A percentile compares a stretch with the other conserved stretches of the same genome.
Evolutionary conservation across 1,284 basidiomycete species (phyloP).

Genomic region (Apiotrichum brassicae): DNA sequence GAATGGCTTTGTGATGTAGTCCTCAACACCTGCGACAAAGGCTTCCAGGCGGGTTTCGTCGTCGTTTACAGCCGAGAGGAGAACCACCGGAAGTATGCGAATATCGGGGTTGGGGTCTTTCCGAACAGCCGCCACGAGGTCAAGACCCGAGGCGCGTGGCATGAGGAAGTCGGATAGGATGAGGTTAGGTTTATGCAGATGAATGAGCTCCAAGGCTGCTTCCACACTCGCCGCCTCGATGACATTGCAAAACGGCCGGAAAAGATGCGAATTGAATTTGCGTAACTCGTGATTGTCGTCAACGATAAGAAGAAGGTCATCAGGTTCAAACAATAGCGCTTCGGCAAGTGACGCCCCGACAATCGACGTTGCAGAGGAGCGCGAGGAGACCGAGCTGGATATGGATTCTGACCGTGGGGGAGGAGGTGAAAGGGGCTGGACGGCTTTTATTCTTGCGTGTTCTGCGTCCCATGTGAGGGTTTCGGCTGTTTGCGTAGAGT

Average conservation of each 20-base stretch:
- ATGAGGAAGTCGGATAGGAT: conserved; percentile 44
- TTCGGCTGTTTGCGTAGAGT: not conserved
- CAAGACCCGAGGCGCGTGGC: conserved; percentile 35
- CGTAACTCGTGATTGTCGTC: conserved; percentile 37
- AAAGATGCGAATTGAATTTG: conserved; percentile 34
- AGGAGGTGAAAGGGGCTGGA: no score
- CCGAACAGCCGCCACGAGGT: conserved; percentile 23
- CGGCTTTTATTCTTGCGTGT: no score
- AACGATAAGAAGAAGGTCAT: conserved; percentile 29
- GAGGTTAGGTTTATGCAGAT: conserved; percentile 26
- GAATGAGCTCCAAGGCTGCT: conserved; percentile 37
- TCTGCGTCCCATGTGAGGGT: no score
- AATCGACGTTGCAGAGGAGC: no score
- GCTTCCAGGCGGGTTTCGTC: conserved; percentile 37
- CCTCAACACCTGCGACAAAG: conserved; percentile 47
- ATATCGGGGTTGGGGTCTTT: conserved; percentile 16
- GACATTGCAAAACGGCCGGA: conserved; percentile 41
- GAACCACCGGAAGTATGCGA: conserved; percentile 26
- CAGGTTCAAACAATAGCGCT: conserved; percentile 21
- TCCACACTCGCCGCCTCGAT: conserved; percentile 42
- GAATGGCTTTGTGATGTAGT: conserved; percentile 43
- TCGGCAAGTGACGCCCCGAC: not conserved
- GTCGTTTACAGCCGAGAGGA: conserved; percentile 28
- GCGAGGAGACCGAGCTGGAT: not conserved
- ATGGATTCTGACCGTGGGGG: not conserved